Evolutionary conservation across 2,329 filamentous ascomycete genomes (phyloP), one percentile per base, ranked within the genome.

Genomic region (Sclerotinia borealis): DNA sequence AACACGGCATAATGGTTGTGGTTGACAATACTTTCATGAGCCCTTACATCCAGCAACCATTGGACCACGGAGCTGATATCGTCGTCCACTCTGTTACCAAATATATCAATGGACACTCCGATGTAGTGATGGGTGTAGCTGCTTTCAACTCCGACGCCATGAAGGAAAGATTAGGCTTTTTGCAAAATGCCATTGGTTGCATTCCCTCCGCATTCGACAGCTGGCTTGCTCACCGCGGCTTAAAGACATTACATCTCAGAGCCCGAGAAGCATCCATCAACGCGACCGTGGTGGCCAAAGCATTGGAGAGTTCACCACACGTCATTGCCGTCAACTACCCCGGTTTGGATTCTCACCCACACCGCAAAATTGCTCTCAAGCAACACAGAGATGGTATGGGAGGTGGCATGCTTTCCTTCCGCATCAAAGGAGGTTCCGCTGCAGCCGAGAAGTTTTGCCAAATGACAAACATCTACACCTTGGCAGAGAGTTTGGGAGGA

Each of bases 21-120:
- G 95, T 99, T 48, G 95, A 99, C 81, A 99, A 99, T 81, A 99
- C 95, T 25, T 99, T 99, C 82, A 82, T 98, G 74, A 93, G 90
- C 66, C 95, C 95, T 37, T 99, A 98, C 76, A 85, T 99, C 54
- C 95, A 99, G 79, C 98, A 96, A 78, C 95, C 95, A 4, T 86
- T 99, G 63, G 89, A 96, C 74, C 91, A 93, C 75, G 95, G 95
- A 71, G 95, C 95, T 70, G 95, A 99, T 77, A 93, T 98, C 68
- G 93, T 98, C 69, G 90, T 98, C 49, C 93, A 98, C 83, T 93
- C 88, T 62, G 95, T 99, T 63, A 99, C 95, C 50, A 99, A 99
- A 80, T 99, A 98, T 80, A 98, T 99, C 80, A 98, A 98, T 77
- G 95, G 95, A 58, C 95, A 99, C 80, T 85, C 87, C 75, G 95